These are phyloP conservation scores for Boletus barrowsii DNA, from an alignment of 768 basidiomycete species.

Conservation along the genomic window DNA sequence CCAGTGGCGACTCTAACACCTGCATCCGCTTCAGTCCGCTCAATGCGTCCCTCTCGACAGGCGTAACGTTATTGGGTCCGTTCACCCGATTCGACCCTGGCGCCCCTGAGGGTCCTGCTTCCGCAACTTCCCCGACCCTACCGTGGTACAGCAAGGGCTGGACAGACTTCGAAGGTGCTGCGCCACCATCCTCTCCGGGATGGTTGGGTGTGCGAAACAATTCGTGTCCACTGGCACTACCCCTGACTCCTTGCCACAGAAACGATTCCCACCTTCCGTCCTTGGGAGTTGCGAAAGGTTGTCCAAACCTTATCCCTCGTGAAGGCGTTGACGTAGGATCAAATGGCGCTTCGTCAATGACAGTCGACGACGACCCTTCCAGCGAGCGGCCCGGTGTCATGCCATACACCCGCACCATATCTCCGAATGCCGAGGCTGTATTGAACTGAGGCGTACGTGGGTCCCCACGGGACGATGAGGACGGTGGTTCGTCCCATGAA, in stretches of 20 bases:
- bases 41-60: slow-evolving; percentile 41
- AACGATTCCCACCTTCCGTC: slow-evolving; percentile 40
- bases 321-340: slow-evolving; percentile 82
- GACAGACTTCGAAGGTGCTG: slow-evolving; percentile 8
- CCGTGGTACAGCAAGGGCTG: slow-evolving; percentile 8
- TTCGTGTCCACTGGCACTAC: slow-evolving; percentile 34
- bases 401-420: slow-evolving; percentile 39
- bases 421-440: slow-evolving; percentile 29
- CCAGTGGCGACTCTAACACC: slow-evolving; percentile 29
- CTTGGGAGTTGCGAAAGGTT: slow-evolving; percentile 64
- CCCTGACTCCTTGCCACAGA: slow-evolving; percentile 20
- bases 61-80: slow-evolving; percentile 47
- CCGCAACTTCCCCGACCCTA: slow-evolving; percentile 20
- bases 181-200: slow-evolving; percentile 21
- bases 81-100: slow-evolving; percentile 14
- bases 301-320: slow-evolving; percentile 64
- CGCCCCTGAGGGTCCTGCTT: slow-evolving; percentile 16
- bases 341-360: slow-evolving; percentile 56
- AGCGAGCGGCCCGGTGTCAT: slow-evolving; percentile 37
- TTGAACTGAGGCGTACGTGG: slow-evolving; percentile 54
- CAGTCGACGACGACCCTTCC: slow-evolving; percentile 24
- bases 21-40: slow-evolving; percentile 22
- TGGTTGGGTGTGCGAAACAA: slow-evolving; percentile 55
- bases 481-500: slow-evolving; percentile 43
- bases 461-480: slow-evolving; percentile 45